Evolutionary conservation across 495 filamentous ascomycete genomes (phyloP).

Genomic region (Penicillium parvum): DNA sequence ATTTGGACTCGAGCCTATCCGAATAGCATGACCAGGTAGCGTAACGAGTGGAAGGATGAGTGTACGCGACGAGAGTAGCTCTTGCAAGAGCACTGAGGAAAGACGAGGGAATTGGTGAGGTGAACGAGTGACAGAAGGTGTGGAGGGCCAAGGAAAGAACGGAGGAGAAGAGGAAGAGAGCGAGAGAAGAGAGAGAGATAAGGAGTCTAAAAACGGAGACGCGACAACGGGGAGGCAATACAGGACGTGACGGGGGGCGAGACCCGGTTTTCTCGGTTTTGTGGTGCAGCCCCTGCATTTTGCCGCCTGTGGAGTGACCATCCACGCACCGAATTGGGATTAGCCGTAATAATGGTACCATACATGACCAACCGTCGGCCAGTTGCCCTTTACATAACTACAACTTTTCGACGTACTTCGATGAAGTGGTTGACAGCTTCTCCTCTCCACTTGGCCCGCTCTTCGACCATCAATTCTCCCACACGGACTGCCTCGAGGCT

Average conservation of each 20-base stretch:
- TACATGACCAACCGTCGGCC: conserved; percentile 10
- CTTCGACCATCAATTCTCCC: too few relatives aligned
- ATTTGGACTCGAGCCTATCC: conserved; percentile 34
- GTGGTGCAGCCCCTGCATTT: too few relatives aligned
- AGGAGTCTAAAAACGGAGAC: conserved; percentile 23
- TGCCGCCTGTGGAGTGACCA: too few relatives aligned
- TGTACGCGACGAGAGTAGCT: background rate
- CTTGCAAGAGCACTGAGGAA: background rate
- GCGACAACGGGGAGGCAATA: conserved; percentile 22
- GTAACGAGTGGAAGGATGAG: conserved; percentile 5
- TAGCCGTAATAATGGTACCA: conserved; percentile 10
- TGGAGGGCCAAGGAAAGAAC: conserved; percentile 1
- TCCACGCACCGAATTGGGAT: conserved; percentile 6
- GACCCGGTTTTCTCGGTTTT: background rate
- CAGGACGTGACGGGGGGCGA: conserved; percentile 20
- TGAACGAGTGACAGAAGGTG: conserved; percentile 20
- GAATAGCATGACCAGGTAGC: conserved; percentile 31
- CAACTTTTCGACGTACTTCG: too few relatives aligned
- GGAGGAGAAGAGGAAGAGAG: conserved; percentile 1
- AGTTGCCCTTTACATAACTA: too few relatives aligned
- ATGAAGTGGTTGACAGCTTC: too few relatives aligned
- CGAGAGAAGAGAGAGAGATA: conserved; percentile 12
- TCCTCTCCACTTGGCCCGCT: too few relatives aligned
- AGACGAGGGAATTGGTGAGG: background rate
- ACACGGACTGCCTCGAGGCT: too few relatives aligned